Evolutionary conservation across 140 eudicot species (phyloP).

Genomic region (Bidens hawaiensis): DNA sequence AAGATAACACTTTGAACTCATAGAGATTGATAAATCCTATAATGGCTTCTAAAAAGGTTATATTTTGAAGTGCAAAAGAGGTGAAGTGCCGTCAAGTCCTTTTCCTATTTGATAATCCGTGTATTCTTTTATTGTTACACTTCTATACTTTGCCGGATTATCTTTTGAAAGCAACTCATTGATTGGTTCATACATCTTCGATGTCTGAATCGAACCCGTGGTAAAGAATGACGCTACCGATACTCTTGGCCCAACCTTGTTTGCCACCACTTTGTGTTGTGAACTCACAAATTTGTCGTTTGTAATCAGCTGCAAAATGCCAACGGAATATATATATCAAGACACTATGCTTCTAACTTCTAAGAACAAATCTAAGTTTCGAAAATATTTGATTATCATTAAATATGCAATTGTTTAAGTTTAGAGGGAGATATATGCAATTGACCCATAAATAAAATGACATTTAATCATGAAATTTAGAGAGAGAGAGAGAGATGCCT

Average conservation of each 20-base stretch:
- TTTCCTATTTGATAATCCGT: conserved; percentile 8
- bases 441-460: no score
- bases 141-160: conserved; percentile 40
- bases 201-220: background rate
- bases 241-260: conserved; percentile 49
- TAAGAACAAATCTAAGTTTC: no score
- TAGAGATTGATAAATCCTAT: background rate
- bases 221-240: conserved; percentile 55
- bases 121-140: conserved; percentile 32
- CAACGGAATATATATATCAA: no score
- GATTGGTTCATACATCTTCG: conserved; percentile 33
- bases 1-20: background rate
- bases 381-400: no score
- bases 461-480: no score
- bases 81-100: background rate
- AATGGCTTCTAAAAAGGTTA: background rate
- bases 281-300: conserved; percentile 62
- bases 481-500: no score
- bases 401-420: no score
- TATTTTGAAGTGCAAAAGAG: conserved; percentile 24
- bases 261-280: conserved; percentile 56
- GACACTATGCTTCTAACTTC: no score
- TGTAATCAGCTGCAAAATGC: background rate
- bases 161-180: conserved; percentile 49
- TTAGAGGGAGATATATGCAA: no score